Evolutionary conservation across 2,329 filamentous ascomycete species (phyloP).

Genomic region (Penicillium sp.): DNA sequence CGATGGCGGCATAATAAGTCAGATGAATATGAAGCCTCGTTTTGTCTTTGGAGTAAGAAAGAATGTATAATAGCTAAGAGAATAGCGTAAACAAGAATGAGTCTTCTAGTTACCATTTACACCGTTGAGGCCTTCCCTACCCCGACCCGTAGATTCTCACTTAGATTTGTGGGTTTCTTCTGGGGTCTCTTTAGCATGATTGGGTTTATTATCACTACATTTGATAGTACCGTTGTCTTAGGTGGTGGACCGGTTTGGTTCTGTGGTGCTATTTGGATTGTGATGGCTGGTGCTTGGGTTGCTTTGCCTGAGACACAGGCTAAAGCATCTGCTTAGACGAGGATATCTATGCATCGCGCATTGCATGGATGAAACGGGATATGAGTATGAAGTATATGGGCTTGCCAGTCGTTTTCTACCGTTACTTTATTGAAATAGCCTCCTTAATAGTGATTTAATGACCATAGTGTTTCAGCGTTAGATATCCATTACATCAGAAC

Average conservation of each 20-base stretch:
- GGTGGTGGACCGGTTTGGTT: constrained; percentile 19
- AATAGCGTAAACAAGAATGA: too few species aligned
- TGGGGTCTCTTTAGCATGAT: constrained; percentile 18
- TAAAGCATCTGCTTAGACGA: not conserved
- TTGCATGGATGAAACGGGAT: not conserved
- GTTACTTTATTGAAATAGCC: not conserved
- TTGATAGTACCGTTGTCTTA: constrained; percentile 1
- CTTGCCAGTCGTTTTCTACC: not conserved
- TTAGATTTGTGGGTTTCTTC: constrained; percentile 13
- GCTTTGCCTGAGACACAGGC: constrained; percentile 8
- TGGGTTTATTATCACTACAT: constrained; percentile 12
- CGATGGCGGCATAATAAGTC: not conserved
- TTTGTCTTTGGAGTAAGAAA: not conserved
- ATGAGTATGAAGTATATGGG: not conserved
- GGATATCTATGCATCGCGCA: not conserved
- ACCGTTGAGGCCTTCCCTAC: constrained; percentile 18
- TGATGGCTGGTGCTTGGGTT: constrained; percentile 19
- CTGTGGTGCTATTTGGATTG: constrained; percentile 20
- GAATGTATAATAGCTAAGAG: too few species aligned
- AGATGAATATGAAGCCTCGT: not conserved
- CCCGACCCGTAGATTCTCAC: constrained; percentile 9
- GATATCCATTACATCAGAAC: not conserved
- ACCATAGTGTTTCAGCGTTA: not conserved
- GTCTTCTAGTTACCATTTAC: constrained; percentile 9
- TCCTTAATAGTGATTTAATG: not conserved